Conservation (phyloP, 345 rosid species). For the thale cress (Arabidopsis thaliana) region TAIR10.1 NC_003076.8:15538001-15538500, state of each 20-base stretch:
- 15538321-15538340: constrained; percentile 59
- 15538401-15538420: constrained; percentile 78
- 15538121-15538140: no score
- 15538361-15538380: constrained; percentile 65
- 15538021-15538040: no score
- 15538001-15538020: no score
- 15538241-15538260: background rate
- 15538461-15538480: constrained; percentile 71
- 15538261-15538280: background rate
- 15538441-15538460: constrained; percentile 69
- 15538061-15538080: no score
- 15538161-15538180: background rate
- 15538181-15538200: background rate
- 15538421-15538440: constrained; percentile 56
- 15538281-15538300: background rate
- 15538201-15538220: background rate
- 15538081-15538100: no score
- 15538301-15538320: constrained; percentile 44
- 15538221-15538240: background rate
- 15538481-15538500: constrained; percentile 75
- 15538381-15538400: constrained; percentile 66
- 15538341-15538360: constrained; percentile 53
- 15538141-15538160: background rate
- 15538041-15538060: no score
- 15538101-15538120: no score